A percentile compares a stretch with the other conserved stretches of the same genome.
phyloP scores from a whole-genome alignment of 345 rosid species.

The Cochlearia excelsa region DNA sequence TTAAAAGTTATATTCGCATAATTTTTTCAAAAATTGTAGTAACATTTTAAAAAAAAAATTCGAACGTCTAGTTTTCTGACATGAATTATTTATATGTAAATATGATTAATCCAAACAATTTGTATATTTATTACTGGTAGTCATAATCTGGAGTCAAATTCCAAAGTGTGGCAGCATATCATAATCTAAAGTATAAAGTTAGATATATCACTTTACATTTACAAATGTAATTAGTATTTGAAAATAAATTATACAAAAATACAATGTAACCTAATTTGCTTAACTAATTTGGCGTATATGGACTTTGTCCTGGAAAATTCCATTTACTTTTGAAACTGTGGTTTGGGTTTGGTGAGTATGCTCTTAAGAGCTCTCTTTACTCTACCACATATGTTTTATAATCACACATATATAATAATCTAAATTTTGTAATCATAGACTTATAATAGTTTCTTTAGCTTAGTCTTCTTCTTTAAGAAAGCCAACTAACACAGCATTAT shows the following conservation, averaged over 20 bases:
- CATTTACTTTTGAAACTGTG: slow-evolving; percentile 4
- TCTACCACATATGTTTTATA: slow-evolving; percentile 9
- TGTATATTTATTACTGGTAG: not conserved
- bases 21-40: too few relatives aligned
- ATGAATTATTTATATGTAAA: too few relatives aligned
- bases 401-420: slow-evolving; percentile 5
- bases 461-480: slow-evolving; percentile 20
- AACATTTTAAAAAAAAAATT: too few relatives aligned
- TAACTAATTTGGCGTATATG: slow-evolving; percentile 26
- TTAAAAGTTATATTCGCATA: too few relatives aligned
- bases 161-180: slow-evolving; percentile 15
- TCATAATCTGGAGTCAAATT: slow-evolving; percentile 30
- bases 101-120: too few relatives aligned
- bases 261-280: slow-evolving; percentile 6
- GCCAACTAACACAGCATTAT: slow-evolving; percentile 28
- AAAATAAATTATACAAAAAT: not conserved
- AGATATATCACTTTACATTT: slow-evolving; percentile 7
- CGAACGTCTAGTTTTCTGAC: too few relatives aligned
- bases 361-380: slow-evolving; percentile 19
- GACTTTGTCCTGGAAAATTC: slow-evolving; percentile 23
- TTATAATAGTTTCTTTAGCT: slow-evolving; percentile 6
- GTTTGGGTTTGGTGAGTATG: slow-evolving; percentile 23
- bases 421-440: not conserved
- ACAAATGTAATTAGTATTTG: not conserved
- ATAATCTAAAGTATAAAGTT: slow-evolving; percentile 12